These are phyloP conservation scores for Cyberlindnera petersonii DNA, from an alignment of 805 yeast species.

Conservation along the genomic window DNA sequence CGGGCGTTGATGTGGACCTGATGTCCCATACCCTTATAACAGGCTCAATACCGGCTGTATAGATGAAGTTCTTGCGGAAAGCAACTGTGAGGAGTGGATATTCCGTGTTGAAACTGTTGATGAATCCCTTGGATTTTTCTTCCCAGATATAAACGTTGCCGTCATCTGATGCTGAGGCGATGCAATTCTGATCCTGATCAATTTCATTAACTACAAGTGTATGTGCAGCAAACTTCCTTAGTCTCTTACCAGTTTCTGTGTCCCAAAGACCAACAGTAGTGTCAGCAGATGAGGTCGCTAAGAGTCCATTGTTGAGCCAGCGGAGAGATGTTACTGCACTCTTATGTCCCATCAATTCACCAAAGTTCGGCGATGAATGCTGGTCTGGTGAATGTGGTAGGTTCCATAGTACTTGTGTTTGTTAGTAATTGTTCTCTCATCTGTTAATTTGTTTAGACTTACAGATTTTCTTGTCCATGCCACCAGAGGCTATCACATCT, in stretches of 20 bases:
- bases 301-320: conserved; percentile 47
- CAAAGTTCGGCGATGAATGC: conserved; percentile 35
- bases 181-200: conserved; percentile 31
- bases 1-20: conserved; percentile 36
- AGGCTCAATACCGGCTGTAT: conserved; percentile 67
- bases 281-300: conserved; percentile 60
- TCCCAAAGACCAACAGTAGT: conserved; percentile 61
- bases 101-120: conserved; percentile 38
- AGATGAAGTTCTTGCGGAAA: conserved; percentile 41
- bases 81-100: conserved; percentile 60
- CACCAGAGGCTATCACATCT: conserved; percentile 54
- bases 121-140: conserved; percentile 44
- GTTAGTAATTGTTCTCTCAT: not conserved
- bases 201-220: conserved; percentile 54
- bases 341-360: conserved; percentile 52
- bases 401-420: conserved; percentile 20
- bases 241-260: conserved; percentile 47
- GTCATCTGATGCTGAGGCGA: conserved; percentile 63
- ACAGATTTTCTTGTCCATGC: conserved; percentile 48
- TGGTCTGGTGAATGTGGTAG: conserved; percentile 21
- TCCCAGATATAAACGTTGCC: conserved; percentile 66
- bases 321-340: conserved; percentile 57
- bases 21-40: conserved; percentile 56
- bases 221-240: conserved; percentile 53
- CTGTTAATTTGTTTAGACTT: not conserved